phyloP scores from a whole-genome alignment of 2,329 filamentous ascomycete genomes.

The Sarocladiaceae sp. region DNA sequence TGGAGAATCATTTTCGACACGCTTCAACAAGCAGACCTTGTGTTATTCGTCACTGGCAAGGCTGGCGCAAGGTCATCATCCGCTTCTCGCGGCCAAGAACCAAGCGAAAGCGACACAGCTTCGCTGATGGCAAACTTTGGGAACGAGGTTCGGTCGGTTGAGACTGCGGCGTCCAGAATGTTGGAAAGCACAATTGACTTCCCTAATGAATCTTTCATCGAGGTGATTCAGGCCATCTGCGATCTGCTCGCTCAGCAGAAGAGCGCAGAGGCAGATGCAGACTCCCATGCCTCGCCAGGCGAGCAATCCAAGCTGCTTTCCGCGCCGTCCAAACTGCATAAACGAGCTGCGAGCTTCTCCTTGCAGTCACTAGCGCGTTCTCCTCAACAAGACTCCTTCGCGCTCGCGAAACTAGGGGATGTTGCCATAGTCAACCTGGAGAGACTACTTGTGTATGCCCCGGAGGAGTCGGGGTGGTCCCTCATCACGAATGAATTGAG shows the following conservation, averaged over 20 bases:
- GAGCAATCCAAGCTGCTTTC: conserved; percentile 26
- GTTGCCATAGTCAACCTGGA: conserved; percentile 70
- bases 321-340: conserved; percentile 35
- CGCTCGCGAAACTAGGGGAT: conserved; percentile 69
- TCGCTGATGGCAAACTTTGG: conserved; percentile 63
- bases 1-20: conserved; percentile 93
- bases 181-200: conserved; percentile 93
- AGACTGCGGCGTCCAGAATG: conserved; percentile 78
- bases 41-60: conserved; percentile 65
- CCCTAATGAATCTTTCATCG: conserved; percentile 74
- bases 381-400: conserved; percentile 61
- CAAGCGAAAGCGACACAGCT: conserved; percentile 46
- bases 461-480: conserved; percentile 71
- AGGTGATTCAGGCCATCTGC: conserved; percentile 73
- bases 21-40: conserved; percentile 85
- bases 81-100: conserved; percentile 37
- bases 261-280: conserved; percentile 12
- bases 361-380: conserved; percentile 41
- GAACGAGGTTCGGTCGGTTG: conserved; percentile 80
- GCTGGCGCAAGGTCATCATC: conserved; percentile 47
- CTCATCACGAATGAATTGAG: conserved; percentile 56
- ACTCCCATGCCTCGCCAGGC: conserved; percentile 16
- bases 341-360: conserved; percentile 44
- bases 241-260: conserved; percentile 52
- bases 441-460: conserved; percentile 64